Base-by-base conservation (phyloP, 2,329 filamentous ascomycete species). In the Pestalotiopsis fici region DNA sequence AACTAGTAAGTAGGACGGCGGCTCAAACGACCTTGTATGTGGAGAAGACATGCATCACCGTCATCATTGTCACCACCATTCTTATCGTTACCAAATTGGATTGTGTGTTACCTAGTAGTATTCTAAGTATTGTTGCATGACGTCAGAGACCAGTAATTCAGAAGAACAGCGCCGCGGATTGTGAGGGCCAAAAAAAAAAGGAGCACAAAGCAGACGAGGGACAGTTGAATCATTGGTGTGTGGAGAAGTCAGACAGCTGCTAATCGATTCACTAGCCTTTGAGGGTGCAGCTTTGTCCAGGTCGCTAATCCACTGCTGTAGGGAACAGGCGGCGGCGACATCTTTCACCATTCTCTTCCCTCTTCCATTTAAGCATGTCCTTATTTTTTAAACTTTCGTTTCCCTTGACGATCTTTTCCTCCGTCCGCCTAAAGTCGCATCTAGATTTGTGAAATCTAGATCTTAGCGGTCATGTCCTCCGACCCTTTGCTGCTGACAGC, bases 401-500 rank as follows among this genome's bases (percentile, higher is more conserved):
- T 50, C 7, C 18, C n/a, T 7, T 18, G 43, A 21, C 18, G n/a
- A 50, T 50, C 43, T 50, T 35, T 35, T 35, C 31, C 18, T 9
- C n/a, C n/a, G n/a, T 50, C 43, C 21, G n/a, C 43, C 18, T 9
- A 50, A 15, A 23, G 21, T 15, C 43, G n/a, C 43, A 50, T 50
- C n/a, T 50, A 50, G 43, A 50, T 23, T 9, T 7, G 43, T 50
- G 21, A 21, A 7, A 50, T n/a, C 18, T 50, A 50, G 6, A 50
- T 50, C 43, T 50, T 11, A 3, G 21, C 43, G 43, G 6, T 9
- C 43, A 18, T 50, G 43, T 50, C 43, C 60, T n/a, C 57, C 6
- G 63, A 59, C 27, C 18, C 27, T 9, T 25, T 35, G 31, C 56
- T 18, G 59, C 68, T 83, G 50, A 78, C 74, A 7, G 66, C 78